Conservation (phyloP, 306 rosid species). For the Aeschynomene evenia region DNA sequence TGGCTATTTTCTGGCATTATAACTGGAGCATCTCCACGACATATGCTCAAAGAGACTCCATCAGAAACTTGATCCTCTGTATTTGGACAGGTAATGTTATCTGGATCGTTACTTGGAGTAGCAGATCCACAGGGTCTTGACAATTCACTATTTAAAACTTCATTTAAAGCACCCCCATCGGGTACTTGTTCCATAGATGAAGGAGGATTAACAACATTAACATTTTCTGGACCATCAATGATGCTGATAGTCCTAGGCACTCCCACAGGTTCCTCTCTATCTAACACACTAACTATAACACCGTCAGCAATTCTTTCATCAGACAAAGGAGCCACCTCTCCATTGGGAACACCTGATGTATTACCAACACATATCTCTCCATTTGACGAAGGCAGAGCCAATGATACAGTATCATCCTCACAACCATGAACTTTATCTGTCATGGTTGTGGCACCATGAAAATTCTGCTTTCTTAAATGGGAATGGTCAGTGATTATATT, state of each 20-base stretch:
- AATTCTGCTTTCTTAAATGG: conserved; percentile 24
- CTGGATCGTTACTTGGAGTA: conserved; percentile 19
- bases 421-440: conserved; percentile 25
- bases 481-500: conserved; percentile 19
- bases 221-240: conserved; percentile 15
- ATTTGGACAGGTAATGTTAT: too few species aligned
- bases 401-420: neutral
- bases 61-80: conserved; percentile 32
- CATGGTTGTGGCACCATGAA: conserved; percentile 23
- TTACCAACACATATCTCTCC: conserved; percentile 16
- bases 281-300: conserved; percentile 17
- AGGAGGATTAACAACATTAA: conserved; percentile 13
- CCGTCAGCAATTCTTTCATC: conserved; percentile 20
- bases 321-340: conserved; percentile 19
- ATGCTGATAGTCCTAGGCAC: conserved; percentile 17
- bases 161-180: conserved; percentile 5
- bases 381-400: conserved; percentile 13
- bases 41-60: conserved; percentile 24
- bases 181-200: conserved; percentile 19
- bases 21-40: conserved; percentile 24
- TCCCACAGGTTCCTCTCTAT: conserved; percentile 26
- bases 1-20: conserved; percentile 31
- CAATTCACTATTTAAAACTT: conserved; percentile 26
- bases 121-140: conserved; percentile 21
- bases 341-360: conserved; percentile 7